Base-by-base conservation (phyloP, 306 rosid genomes). In the Ochetophila trinervis region DNA sequence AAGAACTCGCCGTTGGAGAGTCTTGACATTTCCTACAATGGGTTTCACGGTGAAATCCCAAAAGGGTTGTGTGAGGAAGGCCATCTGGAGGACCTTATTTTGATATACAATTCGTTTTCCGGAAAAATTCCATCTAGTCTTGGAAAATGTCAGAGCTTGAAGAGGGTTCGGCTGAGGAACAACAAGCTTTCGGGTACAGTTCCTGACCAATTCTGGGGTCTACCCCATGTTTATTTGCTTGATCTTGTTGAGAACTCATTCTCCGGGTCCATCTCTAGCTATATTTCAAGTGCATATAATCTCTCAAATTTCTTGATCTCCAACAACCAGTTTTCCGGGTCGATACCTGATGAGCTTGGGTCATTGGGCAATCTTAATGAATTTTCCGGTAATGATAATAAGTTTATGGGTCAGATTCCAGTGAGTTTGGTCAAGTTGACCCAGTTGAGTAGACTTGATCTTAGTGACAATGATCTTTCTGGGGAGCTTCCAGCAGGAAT, bases 201-300 rank as follows among this genome's bases (percentile, higher is more conserved):
- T 66, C 93, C 93, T 23, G 85, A 75, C 47, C 77, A 60, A 8
- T 18, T 89, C 24, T 89, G 96, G 96, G 90, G 90, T 59, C 59
- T 89, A 56, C 93, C 87, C n/a, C 83, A 66, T 18, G 53, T 86
- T 53, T 63, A 42, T 66, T 50, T 76, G 18, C 78, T 89, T 8
- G 96, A 89, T 57, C 86, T 89, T 69, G 69, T 48, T 37, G 80
- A 75, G 0, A 89, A 89, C 65, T 84, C 84, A 2, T 75, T 89
- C 53, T 80, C 84, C 57, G 96, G 96, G 76, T 36, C 81, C 4
- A 77, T 89, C 57, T 73, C 96, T 30, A 70, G 67, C 54, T 50
- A 58, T 48, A 82, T 89, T 58, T 82, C 85, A 6, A 56, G 80
- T 7, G 85, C 91, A 3, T 20, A 57, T 12, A 89, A 86, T 63